Conservation (phyloP, 2,329 filamentous ascomycete species). For the Pseudocercospora fijiensis region DNA sequence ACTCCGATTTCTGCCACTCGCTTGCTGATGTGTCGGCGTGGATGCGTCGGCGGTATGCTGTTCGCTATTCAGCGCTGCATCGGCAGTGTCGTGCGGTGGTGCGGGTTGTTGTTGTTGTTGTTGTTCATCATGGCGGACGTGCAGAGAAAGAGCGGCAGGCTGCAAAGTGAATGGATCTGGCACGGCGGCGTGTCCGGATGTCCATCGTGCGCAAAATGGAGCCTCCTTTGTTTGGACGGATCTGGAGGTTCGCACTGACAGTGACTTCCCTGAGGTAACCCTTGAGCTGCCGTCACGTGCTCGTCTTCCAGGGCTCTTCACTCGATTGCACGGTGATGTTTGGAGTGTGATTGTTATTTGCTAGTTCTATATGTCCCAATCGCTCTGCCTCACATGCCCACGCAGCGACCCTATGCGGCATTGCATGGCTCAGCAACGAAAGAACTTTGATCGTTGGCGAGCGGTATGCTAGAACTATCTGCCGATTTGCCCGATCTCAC, state of each 20-base stretch:
- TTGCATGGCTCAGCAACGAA: neutral
- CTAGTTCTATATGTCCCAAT: neutral
- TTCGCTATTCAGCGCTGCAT: neutral
- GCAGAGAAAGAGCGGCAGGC: neutral
- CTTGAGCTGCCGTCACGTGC: neutral
- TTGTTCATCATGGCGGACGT: neutral
- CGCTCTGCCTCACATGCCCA: neutral
- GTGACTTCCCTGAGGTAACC: neutral
- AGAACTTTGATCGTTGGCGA: neutral
- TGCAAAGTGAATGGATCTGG: constrained; percentile 3
- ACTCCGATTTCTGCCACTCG: constrained; percentile 4
- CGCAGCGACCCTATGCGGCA: no score
- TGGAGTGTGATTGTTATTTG: neutral
- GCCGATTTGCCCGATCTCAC: neutral
- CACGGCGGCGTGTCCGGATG: neutral
- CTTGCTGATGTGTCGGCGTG: neutral
- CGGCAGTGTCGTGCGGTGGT: neutral
- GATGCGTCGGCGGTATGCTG: neutral
- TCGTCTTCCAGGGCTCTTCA: no score
- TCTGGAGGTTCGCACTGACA: neutral
- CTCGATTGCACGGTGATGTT: no score
- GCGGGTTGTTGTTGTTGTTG: neutral
- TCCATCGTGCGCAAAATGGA: constrained; percentile 1
- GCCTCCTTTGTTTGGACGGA: neutral
- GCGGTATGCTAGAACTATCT: no score